Evolutionary conservation across 805 yeast genomes (phyloP).

Genomic region (Ogataea ganodermae): DNA sequence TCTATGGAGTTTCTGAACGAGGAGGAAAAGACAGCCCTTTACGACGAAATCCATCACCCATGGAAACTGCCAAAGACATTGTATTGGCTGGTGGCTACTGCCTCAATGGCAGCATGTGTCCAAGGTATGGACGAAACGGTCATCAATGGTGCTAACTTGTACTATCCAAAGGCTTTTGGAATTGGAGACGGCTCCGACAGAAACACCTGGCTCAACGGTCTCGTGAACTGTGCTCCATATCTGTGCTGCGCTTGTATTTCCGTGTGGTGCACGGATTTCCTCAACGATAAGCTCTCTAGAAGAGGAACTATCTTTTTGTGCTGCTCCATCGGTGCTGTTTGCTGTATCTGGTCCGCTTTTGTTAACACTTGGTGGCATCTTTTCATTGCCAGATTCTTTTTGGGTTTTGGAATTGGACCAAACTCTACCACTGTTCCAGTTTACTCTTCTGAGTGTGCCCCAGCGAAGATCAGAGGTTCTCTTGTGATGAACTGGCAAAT

Average conservation of each 20-base stretch:
- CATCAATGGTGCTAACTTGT: slow-evolving; percentile 69
- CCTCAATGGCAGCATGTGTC: slow-evolving; percentile 76
- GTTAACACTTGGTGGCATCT: slow-evolving; percentile 65
- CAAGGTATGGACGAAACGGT: slow-evolving; percentile 83
- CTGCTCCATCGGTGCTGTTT: slow-evolving; percentile 57
- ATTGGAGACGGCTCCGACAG: slow-evolving; percentile 48
- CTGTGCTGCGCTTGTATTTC: slow-evolving; percentile 60
- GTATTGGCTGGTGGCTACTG: slow-evolving; percentile 58
- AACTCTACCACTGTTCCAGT: slow-evolving; percentile 41
- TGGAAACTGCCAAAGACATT: slow-evolving; percentile 50
- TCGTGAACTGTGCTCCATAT: slow-evolving; percentile 72
- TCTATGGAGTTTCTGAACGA: slow-evolving; percentile 55
- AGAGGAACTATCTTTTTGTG: slow-evolving; percentile 68
- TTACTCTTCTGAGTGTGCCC: slow-evolving; percentile 40
- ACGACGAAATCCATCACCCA: slow-evolving; percentile 48
- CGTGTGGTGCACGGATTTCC: slow-evolving; percentile 64
- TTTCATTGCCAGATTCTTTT: slow-evolving; percentile 46
- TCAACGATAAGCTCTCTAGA: slow-evolving; percentile 60
- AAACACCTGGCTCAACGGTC: slow-evolving; percentile 60
- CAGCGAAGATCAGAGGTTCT: slow-evolving; percentile 38
- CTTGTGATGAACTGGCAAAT: slow-evolving; percentile 73
- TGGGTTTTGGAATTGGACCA: slow-evolving; percentile 40
- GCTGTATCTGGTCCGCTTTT: slow-evolving; percentile 74
- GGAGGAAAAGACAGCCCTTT: slow-evolving; percentile 54
- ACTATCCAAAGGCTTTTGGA: slow-evolving; percentile 58